A percentile compares a stretch with the other conserved stretches of the same genome.
These are phyloP conservation scores for Aspergillus vadensis DNA, from an alignment of 2,329 filamentous ascomycete genomes.

Conservation along the genomic window DNA sequence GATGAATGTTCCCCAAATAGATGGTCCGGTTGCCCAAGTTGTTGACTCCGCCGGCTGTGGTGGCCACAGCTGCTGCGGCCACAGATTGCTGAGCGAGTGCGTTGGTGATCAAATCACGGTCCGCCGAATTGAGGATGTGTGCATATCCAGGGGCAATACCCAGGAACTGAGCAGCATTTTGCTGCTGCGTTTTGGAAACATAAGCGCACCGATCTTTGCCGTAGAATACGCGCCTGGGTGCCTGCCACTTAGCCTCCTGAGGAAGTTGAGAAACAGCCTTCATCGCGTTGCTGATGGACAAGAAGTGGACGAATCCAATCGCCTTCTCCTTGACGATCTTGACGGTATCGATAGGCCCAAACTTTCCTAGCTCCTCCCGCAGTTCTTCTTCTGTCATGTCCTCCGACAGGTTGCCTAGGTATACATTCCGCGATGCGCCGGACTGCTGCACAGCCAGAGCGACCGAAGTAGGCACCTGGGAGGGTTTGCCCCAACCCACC, in stretches of 20 bases:
- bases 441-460: conserved; percentile 97
- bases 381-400: conserved; percentile 89
- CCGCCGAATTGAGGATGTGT: conserved; percentile 92
- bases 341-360: conserved; percentile 93
- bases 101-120: conserved; percentile 94
- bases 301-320: conserved; percentile 95
- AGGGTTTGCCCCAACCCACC: conserved; percentile 98
- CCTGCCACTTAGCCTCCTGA: conserved; percentile 95
- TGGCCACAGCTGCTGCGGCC: conserved; percentile 92
- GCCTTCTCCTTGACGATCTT: conserved; percentile 98
- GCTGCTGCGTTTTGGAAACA: conserved; percentile 98
- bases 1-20: conserved; percentile 97
- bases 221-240: conserved; percentile 94
- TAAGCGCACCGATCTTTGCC: conserved; percentile 98
- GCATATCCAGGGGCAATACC: conserved; percentile 96
- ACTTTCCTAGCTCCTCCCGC: conserved; percentile 92
- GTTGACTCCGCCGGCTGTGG: conserved; percentile 93
- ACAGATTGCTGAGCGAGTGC: conserved; percentile 97
- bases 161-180: conserved; percentile 96
- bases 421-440: conserved; percentile 94
- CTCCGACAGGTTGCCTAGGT: conserved; percentile 88
- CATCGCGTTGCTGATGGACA: conserved; percentile 97
- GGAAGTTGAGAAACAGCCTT: conserved; percentile 96
- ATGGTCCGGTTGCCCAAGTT: conserved; percentile 97
- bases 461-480: conserved; percentile 94